phyloP scores from a whole-genome alignment of 352 stramenopile species.

The Globisporangium camurandrum region DNA sequence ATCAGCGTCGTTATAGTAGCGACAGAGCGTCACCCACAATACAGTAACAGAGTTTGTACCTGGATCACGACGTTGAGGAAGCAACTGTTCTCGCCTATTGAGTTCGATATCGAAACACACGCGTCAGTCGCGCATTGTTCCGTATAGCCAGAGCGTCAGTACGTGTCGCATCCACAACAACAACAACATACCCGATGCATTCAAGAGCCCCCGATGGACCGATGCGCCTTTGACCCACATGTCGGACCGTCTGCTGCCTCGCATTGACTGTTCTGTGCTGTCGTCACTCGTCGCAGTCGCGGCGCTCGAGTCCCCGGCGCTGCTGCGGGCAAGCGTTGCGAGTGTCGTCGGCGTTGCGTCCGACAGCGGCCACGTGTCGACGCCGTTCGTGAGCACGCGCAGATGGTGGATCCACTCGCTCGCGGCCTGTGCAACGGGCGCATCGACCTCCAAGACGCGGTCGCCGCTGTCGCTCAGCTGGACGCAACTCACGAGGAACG shows the following conservation, averaged over 20 bases:
- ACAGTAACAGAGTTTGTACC: conserved; percentile 3
- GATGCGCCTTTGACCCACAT: conserved; percentile 79
- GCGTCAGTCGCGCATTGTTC: conserved; percentile 1
- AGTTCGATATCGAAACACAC: too few species aligned
- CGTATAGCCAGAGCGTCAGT: too few species aligned
- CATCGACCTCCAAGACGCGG: conserved; percentile 74
- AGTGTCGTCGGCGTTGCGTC: conserved; percentile 11
- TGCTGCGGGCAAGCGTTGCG: conserved; percentile 14
- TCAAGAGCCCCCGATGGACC: conserved; percentile 72
- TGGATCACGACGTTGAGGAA: conserved; percentile 88
- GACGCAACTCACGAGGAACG: conserved; percentile 68
- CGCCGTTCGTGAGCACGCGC: conserved; percentile 36
- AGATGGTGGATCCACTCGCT: conserved; percentile 75
- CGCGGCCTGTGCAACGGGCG: conserved; percentile 40
- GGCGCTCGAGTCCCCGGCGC: conserved; percentile 7
- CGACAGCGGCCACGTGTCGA: conserved; percentile 22
- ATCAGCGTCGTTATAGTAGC: conserved; percentile 10
- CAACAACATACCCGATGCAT: conserved; percentile 28
- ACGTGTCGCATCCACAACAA: background rate
- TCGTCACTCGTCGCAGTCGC: conserved; percentile 16
- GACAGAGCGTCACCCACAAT: background rate
- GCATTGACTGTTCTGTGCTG: conserved; percentile 13
- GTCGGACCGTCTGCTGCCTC: conserved; percentile 52
- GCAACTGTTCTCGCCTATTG: conserved; percentile 82
- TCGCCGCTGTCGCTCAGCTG: conserved; percentile 62